phyloP scores from a whole-genome alignment of 2,329 filamentous ascomycete species.

The Claviceps digitariae region DNA sequence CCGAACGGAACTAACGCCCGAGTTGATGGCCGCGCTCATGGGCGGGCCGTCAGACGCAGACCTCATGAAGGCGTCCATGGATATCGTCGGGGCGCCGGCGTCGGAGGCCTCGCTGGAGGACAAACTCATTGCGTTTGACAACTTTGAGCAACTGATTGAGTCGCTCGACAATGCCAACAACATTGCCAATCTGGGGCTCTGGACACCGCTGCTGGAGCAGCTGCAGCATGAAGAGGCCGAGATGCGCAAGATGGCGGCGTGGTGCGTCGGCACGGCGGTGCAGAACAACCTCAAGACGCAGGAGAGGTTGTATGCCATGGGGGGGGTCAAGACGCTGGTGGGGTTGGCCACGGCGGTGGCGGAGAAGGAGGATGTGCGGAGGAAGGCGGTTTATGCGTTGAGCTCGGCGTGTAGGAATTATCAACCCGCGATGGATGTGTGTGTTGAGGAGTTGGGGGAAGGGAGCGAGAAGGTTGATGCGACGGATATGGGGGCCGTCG shows the following conservation, averaged over 20 bases:
- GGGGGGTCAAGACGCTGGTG: conserved; percentile 58
- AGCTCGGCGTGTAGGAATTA: conserved; percentile 81
- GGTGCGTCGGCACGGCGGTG: conserved; percentile 87
- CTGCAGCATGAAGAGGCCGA: conserved; percentile 57
- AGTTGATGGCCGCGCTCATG: conserved; percentile 61
- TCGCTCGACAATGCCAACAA: conserved; percentile 96
- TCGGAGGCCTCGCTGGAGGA: conserved; percentile 56
- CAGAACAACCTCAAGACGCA: conserved; percentile 89
- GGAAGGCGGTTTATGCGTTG: conserved; percentile 82
- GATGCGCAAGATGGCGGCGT: conserved; percentile 75
- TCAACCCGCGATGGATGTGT: conserved; percentile 63
- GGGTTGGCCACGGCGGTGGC: conserved; percentile 33
- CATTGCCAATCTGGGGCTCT: conserved; percentile 63
- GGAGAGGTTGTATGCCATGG: conserved; percentile 49
- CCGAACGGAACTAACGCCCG: conserved; percentile 43
- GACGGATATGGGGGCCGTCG: conserved; percentile 73
- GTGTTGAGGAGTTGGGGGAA: conserved; percentile 50
- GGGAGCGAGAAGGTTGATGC: conserved; percentile 54
- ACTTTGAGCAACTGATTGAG: conserved; percentile 87
- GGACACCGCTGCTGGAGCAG: conserved; percentile 63
- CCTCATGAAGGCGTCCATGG: conserved; percentile 77
- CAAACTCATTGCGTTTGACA: conserved; percentile 79
- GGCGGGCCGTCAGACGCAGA: conserved; percentile 83
- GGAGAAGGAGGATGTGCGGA: conserved; percentile 49
- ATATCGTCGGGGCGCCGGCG: conserved; percentile 50